Percentiles rank a stretch among this genome's conserved stretches.
phyloP scores from a whole-genome alignment of 805 yeast genomes.

The Vanderwaltozyma tropicalis region DNA sequence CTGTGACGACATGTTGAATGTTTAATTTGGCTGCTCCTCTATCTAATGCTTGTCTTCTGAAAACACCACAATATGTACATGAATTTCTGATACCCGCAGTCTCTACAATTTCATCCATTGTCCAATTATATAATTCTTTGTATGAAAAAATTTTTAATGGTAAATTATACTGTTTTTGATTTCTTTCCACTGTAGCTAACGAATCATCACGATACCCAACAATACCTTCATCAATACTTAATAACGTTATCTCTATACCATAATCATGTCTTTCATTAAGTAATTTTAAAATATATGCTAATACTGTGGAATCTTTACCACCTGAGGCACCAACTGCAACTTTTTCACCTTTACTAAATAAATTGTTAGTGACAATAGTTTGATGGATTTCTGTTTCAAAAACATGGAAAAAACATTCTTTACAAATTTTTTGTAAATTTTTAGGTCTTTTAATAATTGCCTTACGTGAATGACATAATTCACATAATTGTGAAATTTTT shows the following conservation, averaged over 20 bases:
- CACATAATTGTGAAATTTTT: conserved; percentile 49
- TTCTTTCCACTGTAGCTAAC: conserved; percentile 90
- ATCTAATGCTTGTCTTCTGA: conserved; percentile 91
- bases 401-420: conserved; percentile 76
- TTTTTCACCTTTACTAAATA: conserved; percentile 71
- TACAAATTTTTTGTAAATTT: conserved; percentile 80
- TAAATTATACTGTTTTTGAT: conserved; percentile 73
- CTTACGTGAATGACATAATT: conserved; percentile 69
- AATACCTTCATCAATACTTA: conserved; percentile 94
- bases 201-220: conserved; percentile 96
- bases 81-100: conserved; percentile 89
- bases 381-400: conserved; percentile 94
- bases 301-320: conserved; percentile 94
- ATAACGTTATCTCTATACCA: conserved; percentile 71
- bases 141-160: conserved; percentile 77
- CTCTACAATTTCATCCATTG: conserved; percentile 95
- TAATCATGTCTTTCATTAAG: conserved; percentile 82
- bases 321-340: conserved; percentile 99
- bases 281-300: conserved; percentile 79
- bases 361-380: conserved; percentile 59
- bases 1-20: conserved; percentile 88
- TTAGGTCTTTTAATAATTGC: conserved; percentile 90
- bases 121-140: conserved; percentile 87
- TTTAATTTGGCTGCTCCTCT: conserved; percentile 85
- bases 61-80: conserved; percentile 97